Base-by-base conservation (phyloP, 2,329 filamentous ascomycete genomes). In the Claviceps digitariae region DNA sequence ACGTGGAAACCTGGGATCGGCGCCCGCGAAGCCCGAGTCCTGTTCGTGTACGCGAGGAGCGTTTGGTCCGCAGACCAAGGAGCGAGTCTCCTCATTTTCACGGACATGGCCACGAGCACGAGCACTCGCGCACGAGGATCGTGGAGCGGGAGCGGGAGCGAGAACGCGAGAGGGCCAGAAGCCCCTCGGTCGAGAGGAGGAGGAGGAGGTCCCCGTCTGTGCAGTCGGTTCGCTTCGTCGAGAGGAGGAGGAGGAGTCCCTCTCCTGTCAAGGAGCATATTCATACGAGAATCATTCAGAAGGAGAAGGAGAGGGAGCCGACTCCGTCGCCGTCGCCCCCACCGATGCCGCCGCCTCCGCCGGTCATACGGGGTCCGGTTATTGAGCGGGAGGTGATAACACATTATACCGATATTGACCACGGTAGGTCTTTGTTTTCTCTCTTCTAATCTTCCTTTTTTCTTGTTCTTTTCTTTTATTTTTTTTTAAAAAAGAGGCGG, bases 321-420 rank as follows among this genome's bases (percentile, higher is more conserved):
- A 57, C 13, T 31, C 45, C 45, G 7, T 29, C 55, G 23, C 71
- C 72, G 29, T 36, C 3, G 70, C 34, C 72, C 9, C 72, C 76
- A 21, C 75, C 75, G 12, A 76, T 78, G 4, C 74, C 76, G 13
- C 76, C 77, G 9, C 75, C 77, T n/a, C 79, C 78, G 46, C 82
- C 81, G 31, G 76, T 86, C 46, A 83, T 93, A 61, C 78, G 82
- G 44, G 83, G 84, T 21, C 89, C 89, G 36, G 86, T 84, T 1
- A 88, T 95, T 60, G 87, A 91, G 68, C 82, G 91, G 63, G 87
- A 95, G 64, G 83, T 95, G 55, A 90, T 94, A 59, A 94, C 88
- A 0, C 87, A 93, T 69, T 91, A 93, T 65, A 79, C 84, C 54
- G 86, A 91, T 63, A 85, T 94, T 60, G 87, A 95, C 63, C 88